Conservation (phyloP, 2,329 filamentous ascomycete species). For the Sclerotinia trifoliorum region DNA sequence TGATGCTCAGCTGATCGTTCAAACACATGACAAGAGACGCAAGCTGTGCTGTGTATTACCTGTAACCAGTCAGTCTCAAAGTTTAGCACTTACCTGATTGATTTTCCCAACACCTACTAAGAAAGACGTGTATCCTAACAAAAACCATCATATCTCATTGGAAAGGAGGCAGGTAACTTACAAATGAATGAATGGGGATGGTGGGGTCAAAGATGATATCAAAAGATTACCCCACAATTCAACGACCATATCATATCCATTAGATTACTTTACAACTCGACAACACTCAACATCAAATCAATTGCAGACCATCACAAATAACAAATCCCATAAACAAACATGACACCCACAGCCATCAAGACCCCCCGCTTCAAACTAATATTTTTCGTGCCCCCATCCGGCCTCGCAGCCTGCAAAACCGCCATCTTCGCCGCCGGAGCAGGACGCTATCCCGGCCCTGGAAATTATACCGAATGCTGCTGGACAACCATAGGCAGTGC, state of each 20-base stretch:
- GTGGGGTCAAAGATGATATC: background rate
- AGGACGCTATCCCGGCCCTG: slow-evolving; percentile 48
- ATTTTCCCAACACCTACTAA: background rate
- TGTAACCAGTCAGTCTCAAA: background rate
- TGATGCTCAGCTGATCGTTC: background rate
- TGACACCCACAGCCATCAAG: background rate
- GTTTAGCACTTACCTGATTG: background rate
- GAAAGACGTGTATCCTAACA: background rate
- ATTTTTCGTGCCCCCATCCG: slow-evolving; percentile 50
- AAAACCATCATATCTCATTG: background rate
- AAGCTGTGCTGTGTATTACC: background rate
- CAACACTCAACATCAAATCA: background rate
- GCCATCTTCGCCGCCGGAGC: slow-evolving; percentile 57
- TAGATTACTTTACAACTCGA: background rate
- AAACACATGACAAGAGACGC: background rate
- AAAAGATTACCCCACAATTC: background rate
- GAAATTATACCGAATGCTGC: slow-evolving; percentile 55
- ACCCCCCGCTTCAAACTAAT: slow-evolving; percentile 42
- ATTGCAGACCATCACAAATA: too few relatives aligned
- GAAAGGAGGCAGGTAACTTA: background rate
- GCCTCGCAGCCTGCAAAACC: slow-evolving; percentile 48
- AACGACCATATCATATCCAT: background rate
- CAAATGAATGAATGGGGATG: background rate
- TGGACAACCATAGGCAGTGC: slow-evolving; percentile 55
- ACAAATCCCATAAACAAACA: background rate